Percentiles rank a stretch among this genome's conserved stretches.
Evolutionary conservation across 441 rosid genomes (phyloP).

Genomic region (Euphorbia celastroides): DNA sequence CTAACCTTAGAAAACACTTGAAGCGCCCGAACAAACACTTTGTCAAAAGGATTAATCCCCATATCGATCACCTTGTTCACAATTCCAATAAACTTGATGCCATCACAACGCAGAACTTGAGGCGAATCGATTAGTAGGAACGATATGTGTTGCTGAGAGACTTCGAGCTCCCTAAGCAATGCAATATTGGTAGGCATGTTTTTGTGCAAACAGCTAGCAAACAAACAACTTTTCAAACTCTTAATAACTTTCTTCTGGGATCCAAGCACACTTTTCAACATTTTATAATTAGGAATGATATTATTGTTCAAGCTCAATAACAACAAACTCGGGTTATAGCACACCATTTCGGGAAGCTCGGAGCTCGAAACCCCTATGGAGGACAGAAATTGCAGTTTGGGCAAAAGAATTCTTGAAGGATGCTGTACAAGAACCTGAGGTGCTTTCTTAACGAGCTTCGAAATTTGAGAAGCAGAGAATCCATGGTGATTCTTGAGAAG

Average conservation of each 20-base stretch:
- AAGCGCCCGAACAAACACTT: constrained; percentile 10
- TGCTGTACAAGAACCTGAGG: constrained; percentile 19
- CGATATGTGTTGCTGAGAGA: neutral
- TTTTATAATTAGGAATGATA: constrained; percentile 25
- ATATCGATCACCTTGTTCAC: constrained; percentile 17
- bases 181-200: neutral
- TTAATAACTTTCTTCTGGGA: constrained; percentile 14
- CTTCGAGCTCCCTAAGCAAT: neutral
- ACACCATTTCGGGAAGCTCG: constrained; percentile 16
- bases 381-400: constrained; percentile 33
- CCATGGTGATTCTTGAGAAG: too few relatives aligned
- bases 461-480: too few relatives aligned
- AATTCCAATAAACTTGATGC: neutral
- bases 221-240: neutral
- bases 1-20: neutral
- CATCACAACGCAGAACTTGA: too few relatives aligned
- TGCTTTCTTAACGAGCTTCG: constrained; percentile 4
- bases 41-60: constrained; percentile 21
- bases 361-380: constrained; percentile 25
- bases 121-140: neutral
- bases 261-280: constrained; percentile 10
- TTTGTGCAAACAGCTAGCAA: neutral
- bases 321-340: constrained; percentile 10
- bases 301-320: constrained; percentile 19
- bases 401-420: constrained; percentile 22